Base-by-base conservation (phyloP, 2,329 filamentous ascomycete genomes). In the Aspergillus caelatus region DNA sequence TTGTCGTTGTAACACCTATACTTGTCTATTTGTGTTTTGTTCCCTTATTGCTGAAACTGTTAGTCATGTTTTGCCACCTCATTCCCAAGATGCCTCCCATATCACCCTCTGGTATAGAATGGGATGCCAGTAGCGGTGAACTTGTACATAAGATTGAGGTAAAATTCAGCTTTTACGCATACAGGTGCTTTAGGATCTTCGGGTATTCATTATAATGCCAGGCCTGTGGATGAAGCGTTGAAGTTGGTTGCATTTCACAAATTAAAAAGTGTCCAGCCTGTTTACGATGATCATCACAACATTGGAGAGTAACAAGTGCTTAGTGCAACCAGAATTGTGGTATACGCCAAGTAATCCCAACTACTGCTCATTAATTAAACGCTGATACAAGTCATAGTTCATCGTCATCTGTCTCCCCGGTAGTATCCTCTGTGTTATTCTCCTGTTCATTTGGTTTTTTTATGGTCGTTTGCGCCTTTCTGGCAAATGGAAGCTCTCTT, bases 361-460 rank as follows among this genome's bases (percentile, higher is more conserved):
- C 2, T 12, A 9, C 21, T 16, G 45, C 12, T 46, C 23, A 23
- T 11, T 26, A 23, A 55, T 16, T 39, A 11, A 39, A 55, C 21
- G 14, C 52, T 3, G 54, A 60, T 36, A 26, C 43, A 11, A 41
- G 41, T 63, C 59, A 80, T 58, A 80, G 62, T 63, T 81, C 79
- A 70, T 81, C 79, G 64, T 81, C 79, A 62, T 79, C 79, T 11
- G 75, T 78, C 58, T 77, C 77, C 23, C 77, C 78, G 36, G 63
- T 72, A 7, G 67, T 74, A 45, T 68, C 72, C 57, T 73, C 74
- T 7, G 58, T 65, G 36, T 65, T 67, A 34, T 68, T 62, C 16
- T 60, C 61, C 36, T 61, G 32, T 26, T n/a, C 57, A 19, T 66
- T 50, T 21, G 32, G 32, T 30, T 54, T 12, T 54, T 65, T 32